These are phyloP conservation scores for Aureobasidium leucospermi DNA, from an alignment of 2,329 filamentous ascomycete genomes.

Conservation along the genomic window DNA sequence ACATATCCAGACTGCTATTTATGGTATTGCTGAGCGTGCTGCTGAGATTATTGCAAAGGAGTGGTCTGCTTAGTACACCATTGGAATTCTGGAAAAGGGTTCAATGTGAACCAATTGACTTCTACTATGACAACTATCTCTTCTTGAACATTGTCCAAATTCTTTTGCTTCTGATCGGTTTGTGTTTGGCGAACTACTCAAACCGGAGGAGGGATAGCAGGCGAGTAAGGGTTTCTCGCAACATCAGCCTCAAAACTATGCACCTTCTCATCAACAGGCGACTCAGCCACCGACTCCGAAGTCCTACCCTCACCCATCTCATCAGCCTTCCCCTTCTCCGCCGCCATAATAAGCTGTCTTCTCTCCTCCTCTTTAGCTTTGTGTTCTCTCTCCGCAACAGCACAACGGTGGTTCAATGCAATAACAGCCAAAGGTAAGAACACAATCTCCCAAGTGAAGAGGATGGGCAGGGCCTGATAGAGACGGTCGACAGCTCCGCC, in stretches of 20 bases:
- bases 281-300: not conserved
- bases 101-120: not conserved
- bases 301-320: not conserved
- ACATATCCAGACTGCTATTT: slow-evolving; percentile 19
- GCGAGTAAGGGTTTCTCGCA: not conserved
- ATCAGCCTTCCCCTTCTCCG: not conserved
- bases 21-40: slow-evolving; percentile 20
- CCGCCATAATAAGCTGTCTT: not conserved
- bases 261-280: not conserved
- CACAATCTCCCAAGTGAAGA: slow-evolving; percentile 35
- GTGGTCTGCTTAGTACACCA: not conserved
- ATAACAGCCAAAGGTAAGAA: slow-evolving; percentile 19
- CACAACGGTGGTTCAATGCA: slow-evolving; percentile 21
- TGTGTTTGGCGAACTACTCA: not conserved
- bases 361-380: slow-evolving; percentile 10
- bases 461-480: slow-evolving; percentile 34
- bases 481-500: slow-evolving; percentile 36
- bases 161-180: no score
- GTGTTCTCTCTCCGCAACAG: slow-evolving; percentile 1
- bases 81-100: not conserved
- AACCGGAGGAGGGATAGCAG: not conserved
- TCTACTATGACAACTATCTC: not conserved
- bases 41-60: slow-evolving; percentile 11
- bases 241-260: not conserved
- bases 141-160: no score